Evolutionary conservation across 2,329 filamentous ascomycete genomes (phyloP), one percentile per base, ranked within the genome.

Genomic region (Aspergillus sp.): DNA sequence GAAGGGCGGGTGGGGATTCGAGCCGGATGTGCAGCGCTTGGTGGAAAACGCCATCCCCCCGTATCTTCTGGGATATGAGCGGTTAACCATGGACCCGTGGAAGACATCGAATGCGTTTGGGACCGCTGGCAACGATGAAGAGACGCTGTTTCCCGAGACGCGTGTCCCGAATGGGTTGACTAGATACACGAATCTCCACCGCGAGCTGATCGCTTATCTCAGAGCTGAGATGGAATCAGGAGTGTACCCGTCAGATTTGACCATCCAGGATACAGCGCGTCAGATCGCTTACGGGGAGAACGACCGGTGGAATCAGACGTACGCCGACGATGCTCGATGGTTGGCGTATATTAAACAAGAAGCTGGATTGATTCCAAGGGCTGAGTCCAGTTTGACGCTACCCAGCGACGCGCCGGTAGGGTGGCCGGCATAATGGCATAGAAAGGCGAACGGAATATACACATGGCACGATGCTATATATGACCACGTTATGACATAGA

Each of bases 11-110:
- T 67, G 70, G 59, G 71, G 70, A 2, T 66, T 59, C 13, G 57
- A 57, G 10, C 55, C 55, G 6, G 11, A 20, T 13, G 2, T 67
- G 61, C 13, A 64, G 73, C 14, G 67, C 64, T 13, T 56, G n/a
- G 69, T 73, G 2, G 66, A 71, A 46, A 72, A 72, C 45, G 64
- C 69, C 32, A 67, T 72, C 34, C 70, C 70, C 11, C 68, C 68
- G 5, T 72, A 69, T 55, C 50, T 71, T 6, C 71, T 72, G 20
- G 69, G 62, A 16, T 56, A 62, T 38, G 68, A 72, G 52, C 55
- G 17, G 49, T 63, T 34, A 6, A 42, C 41, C 6, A 52, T 50
- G 34, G 41, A 54, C 9, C 57, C 59, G 5, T 62, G 57, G 49
- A 60, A 52, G 19, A 56, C 56, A 16, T 52, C 54, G 25, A 11